Evolutionary conservation across 441 rosid species (phyloP), one percentile per base, ranked within the genome.

Genomic region (Adansonia grandidieri): DNA sequence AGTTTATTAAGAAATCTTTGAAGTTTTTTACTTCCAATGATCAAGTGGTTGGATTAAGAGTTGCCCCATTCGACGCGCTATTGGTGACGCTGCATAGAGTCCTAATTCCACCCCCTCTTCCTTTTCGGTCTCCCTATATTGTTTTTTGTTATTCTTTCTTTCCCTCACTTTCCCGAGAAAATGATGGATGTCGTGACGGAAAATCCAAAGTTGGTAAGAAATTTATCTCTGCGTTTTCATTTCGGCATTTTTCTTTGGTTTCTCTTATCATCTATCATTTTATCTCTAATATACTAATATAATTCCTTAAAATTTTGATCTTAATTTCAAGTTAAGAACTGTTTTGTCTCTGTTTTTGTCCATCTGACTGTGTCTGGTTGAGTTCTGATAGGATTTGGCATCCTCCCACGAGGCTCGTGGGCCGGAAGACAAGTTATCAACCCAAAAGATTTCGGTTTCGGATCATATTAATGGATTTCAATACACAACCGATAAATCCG

Each of bases 161-260:
- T 28, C 24, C 24, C 42, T 71, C 74, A 51, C 22, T 78, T 77
- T 78, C 77, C 32, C 28, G 48, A 61, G 80, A 83, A 78, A 83
- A 75, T 78, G 74, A 78, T 71, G 81, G 85, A 84, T 1, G 28
- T 24, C 68, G 77, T 74, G 87, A 84, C 83, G 86, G 90, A 86
- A 42, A 84, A 82, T 65, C 82, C 88, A 65, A 89, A 87, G 88
- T 20, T 85, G 89, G 92, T 86, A 65, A 87, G 87, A 37, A 22
- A 47, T 20, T 3, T 28, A 17, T 74, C 66, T 70, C 45, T 19
- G 80, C 82, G 11, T 6, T 45, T 45, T 42, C 6, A 42, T 15
- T 60, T 0, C 22, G 11, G 3, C 22, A 10, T 44, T 77, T 80
- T 81, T 85, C 79, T 83, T 81, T 70, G 82, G 78, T 42, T 65